Evolutionary conservation across 352 stramenopile species (phyloP), one percentile per base, ranked within the genome.

Genomic region (Pythium folliculosum): DNA sequence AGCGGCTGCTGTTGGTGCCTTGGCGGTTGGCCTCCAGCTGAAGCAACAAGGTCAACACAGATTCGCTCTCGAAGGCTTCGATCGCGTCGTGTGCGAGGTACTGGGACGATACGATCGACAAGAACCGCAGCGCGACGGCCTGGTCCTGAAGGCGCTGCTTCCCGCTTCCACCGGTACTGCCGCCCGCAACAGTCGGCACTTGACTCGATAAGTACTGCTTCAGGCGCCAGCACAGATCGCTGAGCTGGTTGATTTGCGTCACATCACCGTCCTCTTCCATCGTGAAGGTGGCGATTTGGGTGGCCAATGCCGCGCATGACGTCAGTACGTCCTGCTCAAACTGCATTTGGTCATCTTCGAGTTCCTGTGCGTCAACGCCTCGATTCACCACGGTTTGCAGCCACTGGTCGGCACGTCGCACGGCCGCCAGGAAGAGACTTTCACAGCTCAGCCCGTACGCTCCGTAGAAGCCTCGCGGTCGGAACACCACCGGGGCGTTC

Each of bases 221-320:
- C 32, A 74, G 23, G 14, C 22, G 50, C 47, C 71, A 19, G 19
- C 68, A 74, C 14, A 71, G 49, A 4, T 52, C 53, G 25, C 58
- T 62, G 17, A 74, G 63, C 44, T 60, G 19, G 14, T 71, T 16
- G 19, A 67, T 60, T 5, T 67, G 56, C 7, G 25, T 30, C 14
- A 73, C 30, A 12, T 57, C 54, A 10, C 67, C 67, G 10, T 44
- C 35, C 25, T 73, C 67, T 49, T 73, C 67, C 67, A 73, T 73
- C 2, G 37, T 27, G 21, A 64, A 68, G 16, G 57, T 65, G 25
- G 67, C 67, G 21, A 73, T 49, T 32, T 73, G 67, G n/a, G 60
- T 67, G 1, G 54, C 37, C 19, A 73, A 13, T 10, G 51, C 30
- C 0, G 60, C 67, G 25, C 47, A 68, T 23, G 53, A 61, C 8